Conservation (phyloP, 2,329 filamentous ascomycete species). For the Cytospora chrysosperma region DNA sequence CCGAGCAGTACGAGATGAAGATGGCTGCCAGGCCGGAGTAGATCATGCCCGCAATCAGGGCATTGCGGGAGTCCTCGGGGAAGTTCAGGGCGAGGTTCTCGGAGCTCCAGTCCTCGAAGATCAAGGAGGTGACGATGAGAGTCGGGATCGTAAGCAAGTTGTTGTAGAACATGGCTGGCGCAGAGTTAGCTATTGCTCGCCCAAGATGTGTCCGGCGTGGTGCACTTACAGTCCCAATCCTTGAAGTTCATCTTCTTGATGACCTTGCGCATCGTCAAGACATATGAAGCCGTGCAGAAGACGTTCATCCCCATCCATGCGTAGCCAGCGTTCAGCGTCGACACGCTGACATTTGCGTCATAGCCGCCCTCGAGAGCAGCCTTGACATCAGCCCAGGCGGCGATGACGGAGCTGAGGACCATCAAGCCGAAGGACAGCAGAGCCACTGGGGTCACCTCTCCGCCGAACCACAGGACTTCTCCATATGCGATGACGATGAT, state of each 20-base stretch:
- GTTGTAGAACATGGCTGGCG: conserved; percentile 98
- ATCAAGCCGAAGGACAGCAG: conserved; percentile 95
- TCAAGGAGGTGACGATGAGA: conserved; percentile 74
- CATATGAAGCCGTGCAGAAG: conserved; percentile 85
- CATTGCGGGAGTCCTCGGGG: conserved; percentile 75
- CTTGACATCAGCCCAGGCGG: conserved; percentile 96
- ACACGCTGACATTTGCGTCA: conserved; percentile 64
- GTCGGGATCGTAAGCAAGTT: conserved; percentile 96
- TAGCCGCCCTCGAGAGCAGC: conserved; percentile 69
- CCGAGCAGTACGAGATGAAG: conserved; percentile 99
- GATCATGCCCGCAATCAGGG: conserved; percentile 82
- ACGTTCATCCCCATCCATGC: conserved; percentile 98
- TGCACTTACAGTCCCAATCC: conserved; percentile 91
- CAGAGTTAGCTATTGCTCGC: conserved; percentile 32
- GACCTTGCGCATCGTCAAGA: conserved; percentile 93
- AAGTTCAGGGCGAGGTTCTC: conserved; percentile 86
- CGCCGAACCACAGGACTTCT: conserved; percentile 97
- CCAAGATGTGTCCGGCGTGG: conserved; percentile 13
- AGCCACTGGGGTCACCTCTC: conserved; percentile 81
- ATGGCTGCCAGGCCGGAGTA: conserved; percentile 91
- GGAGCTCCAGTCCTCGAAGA: conserved; percentile 89
- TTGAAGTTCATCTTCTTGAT: conserved; percentile 99
- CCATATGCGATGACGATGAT: conserved; percentile 99
- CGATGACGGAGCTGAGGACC: conserved; percentile 91
- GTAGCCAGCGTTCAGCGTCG: conserved; percentile 90